Percentiles rank a stretch among this genome's conserved stretches.
phyloP scores from a whole-genome alignment of 2,329 filamentous ascomycete species.

The Hypoxylon sp. region DNA sequence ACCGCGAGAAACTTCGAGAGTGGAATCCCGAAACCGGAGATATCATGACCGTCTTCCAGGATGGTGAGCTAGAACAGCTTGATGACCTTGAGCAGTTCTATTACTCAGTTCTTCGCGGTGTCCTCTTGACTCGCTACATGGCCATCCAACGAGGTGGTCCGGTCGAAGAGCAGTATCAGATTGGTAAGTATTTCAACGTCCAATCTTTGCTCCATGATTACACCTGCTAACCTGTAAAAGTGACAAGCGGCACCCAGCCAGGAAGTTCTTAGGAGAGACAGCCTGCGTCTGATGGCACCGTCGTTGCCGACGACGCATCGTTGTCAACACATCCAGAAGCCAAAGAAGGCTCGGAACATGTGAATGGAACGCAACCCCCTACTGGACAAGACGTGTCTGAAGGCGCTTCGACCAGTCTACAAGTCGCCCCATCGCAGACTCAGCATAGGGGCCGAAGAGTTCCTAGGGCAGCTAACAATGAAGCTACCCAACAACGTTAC shows the following conservation, averaged over 20 bases:
- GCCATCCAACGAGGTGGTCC: conserved; percentile 28
- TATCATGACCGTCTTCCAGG: conserved; percentile 41
- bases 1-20: conserved; percentile 36
- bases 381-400: too few relatives aligned
- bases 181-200: conserved; percentile 18
- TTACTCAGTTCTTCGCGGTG: conserved; percentile 31
- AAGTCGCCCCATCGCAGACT: too few relatives aligned
- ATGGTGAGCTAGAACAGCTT: conserved; percentile 36
- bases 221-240: conserved; percentile 20
- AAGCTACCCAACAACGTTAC: background rate
- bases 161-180: background rate
- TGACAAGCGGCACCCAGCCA: background rate
- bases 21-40: conserved; percentile 42
- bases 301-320: conserved; percentile 47
- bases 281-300: conserved; percentile 38
- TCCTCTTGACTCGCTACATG: conserved; percentile 36
- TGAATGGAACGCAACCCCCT: too few relatives aligned
- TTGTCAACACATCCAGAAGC: background rate
- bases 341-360: background rate
- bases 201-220: background rate
- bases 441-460: too few relatives aligned
- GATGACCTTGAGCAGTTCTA: conserved; percentile 38
- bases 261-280: conserved; percentile 13
- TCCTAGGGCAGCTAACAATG: too few relatives aligned
- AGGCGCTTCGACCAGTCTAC: too few relatives aligned